These are phyloP conservation scores for Lachancea waltii DNA, from an alignment of 805 yeast species.

Conservation along the genomic window DNA sequence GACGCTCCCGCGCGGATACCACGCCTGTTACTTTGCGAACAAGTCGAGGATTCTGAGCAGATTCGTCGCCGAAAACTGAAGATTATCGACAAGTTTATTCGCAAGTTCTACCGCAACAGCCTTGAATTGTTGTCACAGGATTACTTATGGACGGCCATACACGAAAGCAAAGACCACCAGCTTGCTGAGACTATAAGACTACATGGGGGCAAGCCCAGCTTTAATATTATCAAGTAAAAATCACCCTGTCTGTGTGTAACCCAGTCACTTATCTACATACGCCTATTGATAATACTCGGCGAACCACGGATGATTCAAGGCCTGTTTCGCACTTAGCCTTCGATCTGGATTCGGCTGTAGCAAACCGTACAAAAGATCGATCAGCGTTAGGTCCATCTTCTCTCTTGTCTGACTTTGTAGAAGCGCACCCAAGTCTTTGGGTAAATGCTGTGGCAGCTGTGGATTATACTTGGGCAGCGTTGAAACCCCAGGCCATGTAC, in stretches of 20 bases:
- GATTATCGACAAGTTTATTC: constrained; percentile 10
- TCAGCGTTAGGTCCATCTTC: constrained; percentile 24
- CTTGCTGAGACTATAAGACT: constrained; percentile 17
- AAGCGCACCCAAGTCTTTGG: constrained; percentile 48
- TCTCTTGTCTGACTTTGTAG: constrained; percentile 27
- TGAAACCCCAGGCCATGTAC: constrained; percentile 90
- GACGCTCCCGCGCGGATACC: constrained; percentile 1
- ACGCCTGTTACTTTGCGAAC: constrained; percentile 8
- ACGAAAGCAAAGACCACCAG: constrained; percentile 13
- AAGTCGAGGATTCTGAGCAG: constrained; percentile 4
- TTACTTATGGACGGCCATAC: constrained; percentile 18
- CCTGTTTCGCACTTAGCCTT: constrained; percentile 46
- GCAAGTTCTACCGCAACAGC: constrained; percentile 11
- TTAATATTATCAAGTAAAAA: constrained; percentile 13
- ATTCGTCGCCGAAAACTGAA: constrained; percentile 6
- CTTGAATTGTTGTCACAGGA: constrained; percentile 17
- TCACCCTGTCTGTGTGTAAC: background rate
- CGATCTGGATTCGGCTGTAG: constrained; percentile 48
- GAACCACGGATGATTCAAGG: constrained; percentile 41
- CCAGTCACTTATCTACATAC: background rate
- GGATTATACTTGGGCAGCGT: constrained; percentile 89
- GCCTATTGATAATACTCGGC: constrained; percentile 25
- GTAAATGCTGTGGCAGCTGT: constrained; percentile 86
- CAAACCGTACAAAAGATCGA: constrained; percentile 32
- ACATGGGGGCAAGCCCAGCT: constrained; percentile 26